Percentiles rank a stretch among this genome's conserved stretches.
phyloP scores from a whole-genome alignment of 163 green algal genomes.

The Scenedesmus sp. region DNA sequence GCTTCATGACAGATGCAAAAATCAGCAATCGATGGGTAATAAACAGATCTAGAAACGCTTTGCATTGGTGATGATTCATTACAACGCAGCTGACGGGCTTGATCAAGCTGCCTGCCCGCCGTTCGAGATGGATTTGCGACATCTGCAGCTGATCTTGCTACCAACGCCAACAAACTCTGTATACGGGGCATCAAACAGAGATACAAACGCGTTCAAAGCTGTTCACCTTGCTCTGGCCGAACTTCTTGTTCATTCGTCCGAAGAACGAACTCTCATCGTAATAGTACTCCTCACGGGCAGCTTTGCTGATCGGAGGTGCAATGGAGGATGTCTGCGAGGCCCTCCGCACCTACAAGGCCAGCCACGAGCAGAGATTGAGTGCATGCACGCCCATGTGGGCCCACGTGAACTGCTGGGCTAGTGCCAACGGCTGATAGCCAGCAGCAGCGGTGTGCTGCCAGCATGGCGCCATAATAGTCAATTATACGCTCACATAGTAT shows the following conservation, averaged over 20 bases:
- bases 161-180: background rate
- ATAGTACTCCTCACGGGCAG: background rate
- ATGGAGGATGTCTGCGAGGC: background rate
- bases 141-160: background rate
- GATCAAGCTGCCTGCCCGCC: background rate
- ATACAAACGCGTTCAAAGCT: no score
- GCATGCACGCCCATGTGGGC: background rate
- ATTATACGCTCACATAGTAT: conserved; percentile 10
- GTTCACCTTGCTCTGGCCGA: conserved; percentile 34
- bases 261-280: background rate
- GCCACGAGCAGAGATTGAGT: background rate
- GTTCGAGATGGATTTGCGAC: background rate
- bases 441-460: background rate
- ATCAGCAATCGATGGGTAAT: background rate
- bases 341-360: background rate
- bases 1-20: background rate
- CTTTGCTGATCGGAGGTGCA: background rate
- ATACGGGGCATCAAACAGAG: no score
- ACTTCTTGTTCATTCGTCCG: conserved; percentile 41
- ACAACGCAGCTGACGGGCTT: background rate
- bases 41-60: background rate
- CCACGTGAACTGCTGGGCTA: background rate
- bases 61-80: background rate
- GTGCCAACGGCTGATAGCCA: background rate
- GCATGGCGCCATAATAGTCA: background rate